Evolutionary conservation across 2,329 filamentous ascomycete species (phyloP).

Genomic region (Botrytis porri): DNA sequence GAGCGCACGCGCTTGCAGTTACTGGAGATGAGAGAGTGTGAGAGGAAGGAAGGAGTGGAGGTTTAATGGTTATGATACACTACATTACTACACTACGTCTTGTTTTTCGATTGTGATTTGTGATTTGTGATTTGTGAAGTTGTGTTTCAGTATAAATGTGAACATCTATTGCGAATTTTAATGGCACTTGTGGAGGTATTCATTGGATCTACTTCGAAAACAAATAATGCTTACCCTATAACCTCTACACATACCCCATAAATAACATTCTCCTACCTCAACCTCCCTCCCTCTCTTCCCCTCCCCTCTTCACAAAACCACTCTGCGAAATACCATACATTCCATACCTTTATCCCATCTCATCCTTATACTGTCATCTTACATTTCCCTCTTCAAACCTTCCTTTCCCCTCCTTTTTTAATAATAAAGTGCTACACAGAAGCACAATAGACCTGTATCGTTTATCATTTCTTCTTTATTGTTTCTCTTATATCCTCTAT

Average conservation of each 20-base stretch:
- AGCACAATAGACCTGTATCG: background rate
- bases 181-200: background rate
- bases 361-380: background rate
- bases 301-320: background rate
- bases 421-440: background rate
- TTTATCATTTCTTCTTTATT: too few relatives aligned
- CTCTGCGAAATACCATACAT: too few relatives aligned
- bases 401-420: background rate
- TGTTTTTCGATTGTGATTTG: background rate
- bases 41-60: background rate
- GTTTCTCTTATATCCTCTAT: too few relatives aligned
- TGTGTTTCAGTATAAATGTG: background rate
- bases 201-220: background rate
- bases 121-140: background rate
- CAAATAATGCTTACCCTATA: background rate
- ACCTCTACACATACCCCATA: background rate
- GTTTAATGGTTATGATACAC: conserved; percentile 11
- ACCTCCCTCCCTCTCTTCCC: too few relatives aligned
- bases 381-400: background rate
- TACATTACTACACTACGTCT: background rate
- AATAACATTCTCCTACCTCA: background rate
- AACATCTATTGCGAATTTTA: background rate
- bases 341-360: background rate
- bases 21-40: background rate
- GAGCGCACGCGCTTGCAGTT: background rate